These are phyloP conservation scores for Periconia sp. DNA, from an alignment of 2,329 filamentous ascomycete species.

Conservation along the genomic window DNA sequence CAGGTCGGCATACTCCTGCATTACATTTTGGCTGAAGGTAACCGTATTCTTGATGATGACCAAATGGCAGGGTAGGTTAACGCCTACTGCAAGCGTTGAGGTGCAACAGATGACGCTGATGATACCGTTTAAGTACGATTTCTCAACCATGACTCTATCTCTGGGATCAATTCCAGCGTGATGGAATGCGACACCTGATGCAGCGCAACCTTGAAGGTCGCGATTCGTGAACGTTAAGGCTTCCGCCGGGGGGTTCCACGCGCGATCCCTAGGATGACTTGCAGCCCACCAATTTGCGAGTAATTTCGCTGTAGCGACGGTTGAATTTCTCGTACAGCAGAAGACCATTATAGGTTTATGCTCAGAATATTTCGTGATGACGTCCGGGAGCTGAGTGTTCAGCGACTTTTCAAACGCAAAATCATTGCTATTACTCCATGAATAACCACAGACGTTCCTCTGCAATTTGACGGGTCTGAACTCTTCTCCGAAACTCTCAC, in stretches of 20 bases:
- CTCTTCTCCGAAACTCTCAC: slow-evolving; percentile 77
- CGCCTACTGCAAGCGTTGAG: slow-evolving; percentile 80
- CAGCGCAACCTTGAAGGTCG: slow-evolving; percentile 63
- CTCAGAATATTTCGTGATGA: slow-evolving; percentile 71
- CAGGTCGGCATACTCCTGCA: slow-evolving; percentile 78
- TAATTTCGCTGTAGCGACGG: slow-evolving; percentile 69
- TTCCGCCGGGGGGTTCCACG: slow-evolving; percentile 67
- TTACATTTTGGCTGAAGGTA: slow-evolving; percentile 59
- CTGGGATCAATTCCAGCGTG: slow-evolving; percentile 73
- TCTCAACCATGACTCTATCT: slow-evolving; percentile 72
- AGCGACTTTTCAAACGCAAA: slow-evolving; percentile 77
- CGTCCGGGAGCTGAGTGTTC: slow-evolving; percentile 66
- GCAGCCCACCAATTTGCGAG: slow-evolving; percentile 70
- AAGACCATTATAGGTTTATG: slow-evolving; percentile 84
- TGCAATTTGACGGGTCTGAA: slow-evolving; percentile 79
- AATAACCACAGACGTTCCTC: slow-evolving; percentile 78
- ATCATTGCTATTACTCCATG: slow-evolving; percentile 66
- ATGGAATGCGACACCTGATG: slow-evolving; percentile 77
- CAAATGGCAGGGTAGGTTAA: slow-evolving; percentile 83
- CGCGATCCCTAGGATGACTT: slow-evolving; percentile 57
- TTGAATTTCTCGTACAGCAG: slow-evolving; percentile 77
- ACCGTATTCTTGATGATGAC: slow-evolving; percentile 84
- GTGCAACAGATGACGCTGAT: slow-evolving; percentile 85
- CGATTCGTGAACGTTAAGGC: slow-evolving; percentile 61
- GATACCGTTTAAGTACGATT: slow-evolving; percentile 71